phyloP scores from a whole-genome alignment of 306 rosid genomes.

The Rosa rugosa region DNA sequence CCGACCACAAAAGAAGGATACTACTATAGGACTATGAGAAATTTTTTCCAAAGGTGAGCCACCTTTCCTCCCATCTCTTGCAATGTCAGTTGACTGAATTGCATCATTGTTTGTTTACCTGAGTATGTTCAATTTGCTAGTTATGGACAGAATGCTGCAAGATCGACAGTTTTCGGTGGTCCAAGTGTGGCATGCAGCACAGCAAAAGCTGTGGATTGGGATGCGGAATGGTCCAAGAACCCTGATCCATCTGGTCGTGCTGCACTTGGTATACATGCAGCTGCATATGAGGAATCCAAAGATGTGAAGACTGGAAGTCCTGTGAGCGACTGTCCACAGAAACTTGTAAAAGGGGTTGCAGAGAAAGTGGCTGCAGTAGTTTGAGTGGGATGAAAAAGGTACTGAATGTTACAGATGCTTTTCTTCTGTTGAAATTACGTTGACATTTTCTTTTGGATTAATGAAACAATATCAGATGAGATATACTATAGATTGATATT shows the following conservation, averaged over 20 bases:
- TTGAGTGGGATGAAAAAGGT: neutral
- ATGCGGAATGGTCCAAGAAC: slow-evolving; percentile 82
- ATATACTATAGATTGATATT: neutral
- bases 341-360: slow-evolving; percentile 21
- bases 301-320: slow-evolving; percentile 30
- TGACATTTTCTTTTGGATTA: neutral
- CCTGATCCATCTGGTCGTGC: slow-evolving; percentile 95
- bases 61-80: neutral
- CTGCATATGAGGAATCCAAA: slow-evolving; percentile 57
- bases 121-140: slow-evolving; percentile 24
- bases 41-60: slow-evolving; percentile 83
- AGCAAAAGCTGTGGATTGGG: slow-evolving; percentile 98
- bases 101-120: neutral
- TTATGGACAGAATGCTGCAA: slow-evolving; percentile 79
- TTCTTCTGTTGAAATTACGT: neutral
- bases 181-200: slow-evolving; percentile 99
- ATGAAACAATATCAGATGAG: neutral
- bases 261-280: slow-evolving; percentile 89
- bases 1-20: slow-evolving; percentile 91
- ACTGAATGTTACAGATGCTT: neutral
- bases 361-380: slow-evolving; percentile 18
- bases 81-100: neutral
- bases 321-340: slow-evolving; percentile 34
- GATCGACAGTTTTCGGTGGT: slow-evolving; percentile 93
- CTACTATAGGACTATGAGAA: slow-evolving; percentile 74